Conservation (phyloP, 495 filamentous ascomycete species). For the Penicillium atrosanguineum region DNA sequence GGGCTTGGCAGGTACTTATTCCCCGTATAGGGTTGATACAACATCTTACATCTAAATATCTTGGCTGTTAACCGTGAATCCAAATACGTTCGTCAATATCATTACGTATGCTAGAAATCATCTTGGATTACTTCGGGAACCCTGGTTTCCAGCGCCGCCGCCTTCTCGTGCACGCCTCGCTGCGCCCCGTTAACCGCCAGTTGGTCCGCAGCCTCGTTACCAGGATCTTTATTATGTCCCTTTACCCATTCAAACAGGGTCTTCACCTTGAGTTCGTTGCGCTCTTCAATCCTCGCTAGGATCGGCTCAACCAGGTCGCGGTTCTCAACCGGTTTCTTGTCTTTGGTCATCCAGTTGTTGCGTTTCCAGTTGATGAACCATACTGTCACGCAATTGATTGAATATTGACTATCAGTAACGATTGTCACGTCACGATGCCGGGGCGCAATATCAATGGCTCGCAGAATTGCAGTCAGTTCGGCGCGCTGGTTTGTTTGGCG, state of each 20-base stretch:
- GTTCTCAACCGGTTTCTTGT: conserved; percentile 75
- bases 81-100: too few relatives aligned
- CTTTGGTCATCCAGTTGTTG: conserved; percentile 74
- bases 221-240: conserved; percentile 65
- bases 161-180: conserved; percentile 34
- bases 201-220: conserved; percentile 77
- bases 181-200: conserved; percentile 66
- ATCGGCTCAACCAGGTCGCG: conserved; percentile 77
- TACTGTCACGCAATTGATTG: conserved; percentile 83
- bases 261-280: conserved; percentile 55
- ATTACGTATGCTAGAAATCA: conserved; percentile 18
- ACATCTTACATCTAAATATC: too few relatives aligned
- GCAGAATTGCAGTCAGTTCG: conserved; percentile 82
- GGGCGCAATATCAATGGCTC: conserved; percentile 75
- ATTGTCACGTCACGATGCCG: conserved; percentile 64
- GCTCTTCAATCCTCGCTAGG: conserved; percentile 65
- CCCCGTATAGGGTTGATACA: background rate
- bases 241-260: conserved; percentile 86
- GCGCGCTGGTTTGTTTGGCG: conserved; percentile 93
- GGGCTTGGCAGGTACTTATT: background rate
- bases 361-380: conserved; percentile 79
- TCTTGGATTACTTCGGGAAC: conserved; percentile 33
- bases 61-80: too few relatives aligned
- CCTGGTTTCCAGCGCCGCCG: conserved; percentile 22
- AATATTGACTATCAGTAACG: conserved; percentile 79